phyloP scores from a whole-genome alignment of 805 yeast species.

The Sungouiella thailandica region DNA sequence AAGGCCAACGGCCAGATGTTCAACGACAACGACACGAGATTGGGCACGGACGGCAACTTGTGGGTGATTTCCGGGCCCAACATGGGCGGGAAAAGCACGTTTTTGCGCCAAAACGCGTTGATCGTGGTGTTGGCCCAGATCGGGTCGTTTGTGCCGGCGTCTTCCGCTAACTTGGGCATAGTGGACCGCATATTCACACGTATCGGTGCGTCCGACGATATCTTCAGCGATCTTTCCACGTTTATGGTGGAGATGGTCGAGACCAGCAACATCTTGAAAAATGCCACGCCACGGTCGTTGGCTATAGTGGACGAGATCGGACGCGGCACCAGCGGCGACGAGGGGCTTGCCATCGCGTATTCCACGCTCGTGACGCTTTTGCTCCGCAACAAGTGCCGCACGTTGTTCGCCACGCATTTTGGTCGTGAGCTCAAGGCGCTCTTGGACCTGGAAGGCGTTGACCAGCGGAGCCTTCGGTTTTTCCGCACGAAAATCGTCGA shows the following conservation, averaged over 20 bases:
- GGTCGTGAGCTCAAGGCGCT: slow-evolving; percentile 38
- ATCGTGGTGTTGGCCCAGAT: slow-evolving; percentile 47
- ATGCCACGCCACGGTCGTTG: slow-evolving; percentile 36
- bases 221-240: slow-evolving; percentile 36
- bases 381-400: slow-evolving; percentile 53
- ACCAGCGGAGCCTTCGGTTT: slow-evolving; percentile 23
- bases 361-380: slow-evolving; percentile 61
- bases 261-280: slow-evolving; percentile 30
- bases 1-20: slow-evolving; percentile 41
- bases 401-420: slow-evolving; percentile 89
- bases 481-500: slow-evolving; percentile 29
- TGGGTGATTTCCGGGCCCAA: slow-evolving; percentile 30
- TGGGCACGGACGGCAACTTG: slow-evolving; percentile 16
- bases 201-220: slow-evolving; percentile 33
- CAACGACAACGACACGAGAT: slow-evolving; percentile 34
- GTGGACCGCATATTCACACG: slow-evolving; percentile 46
- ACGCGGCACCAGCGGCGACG: slow-evolving; percentile 61
- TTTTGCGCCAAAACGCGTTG: slow-evolving; percentile 44
- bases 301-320: slow-evolving; percentile 36
- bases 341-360: slow-evolving; percentile 82
- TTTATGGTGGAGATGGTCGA: slow-evolving; percentile 48
- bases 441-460: slow-evolving; percentile 24
- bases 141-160: slow-evolving; percentile 53
- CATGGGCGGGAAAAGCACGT: slow-evolving; percentile 56
- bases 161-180: slow-evolving; percentile 39